These are phyloP conservation scores for Raffaelea arxii DNA, from an alignment of 2,329 filamentous ascomycete genomes.

Conservation along the genomic window DNA sequence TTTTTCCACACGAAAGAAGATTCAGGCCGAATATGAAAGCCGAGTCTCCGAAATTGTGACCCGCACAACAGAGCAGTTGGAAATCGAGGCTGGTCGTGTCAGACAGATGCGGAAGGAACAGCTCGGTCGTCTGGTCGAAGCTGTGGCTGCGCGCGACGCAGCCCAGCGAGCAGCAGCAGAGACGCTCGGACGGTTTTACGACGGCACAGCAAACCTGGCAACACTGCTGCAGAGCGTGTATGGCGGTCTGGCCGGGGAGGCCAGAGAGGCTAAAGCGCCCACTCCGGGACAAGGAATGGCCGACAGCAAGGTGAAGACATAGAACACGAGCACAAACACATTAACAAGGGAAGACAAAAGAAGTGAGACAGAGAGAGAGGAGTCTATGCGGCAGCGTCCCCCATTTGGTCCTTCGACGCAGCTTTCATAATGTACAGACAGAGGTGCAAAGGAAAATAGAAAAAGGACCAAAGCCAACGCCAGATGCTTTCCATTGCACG, in stretches of 20 bases:
- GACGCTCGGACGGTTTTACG: slow-evolving; percentile 12
- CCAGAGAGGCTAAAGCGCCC: no score
- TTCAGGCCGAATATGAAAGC: slow-evolving; percentile 12
- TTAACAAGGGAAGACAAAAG: no score
- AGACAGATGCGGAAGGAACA: slow-evolving; percentile 6
- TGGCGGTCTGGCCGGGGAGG: slow-evolving; percentile 12
- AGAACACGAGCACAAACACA: no score
- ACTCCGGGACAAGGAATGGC: no score
- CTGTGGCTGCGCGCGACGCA: slow-evolving; percentile 13
- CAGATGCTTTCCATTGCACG: no score
- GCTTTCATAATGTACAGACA: no score
- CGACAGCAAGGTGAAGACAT: no score
- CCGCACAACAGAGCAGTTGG: slow-evolving; percentile 10
- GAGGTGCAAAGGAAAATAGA: no score
- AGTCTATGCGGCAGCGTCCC: no score
- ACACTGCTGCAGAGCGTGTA: slow-evolving; percentile 13
- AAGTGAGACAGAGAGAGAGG: no score
- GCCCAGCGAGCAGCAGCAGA: slow-evolving; percentile 13
- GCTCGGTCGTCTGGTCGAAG: slow-evolving; percentile 12
- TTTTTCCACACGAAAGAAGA: slow-evolving; percentile 10
- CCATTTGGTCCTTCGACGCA: no score
- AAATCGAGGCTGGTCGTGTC: background rate
- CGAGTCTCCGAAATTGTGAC: slow-evolving; percentile 13
- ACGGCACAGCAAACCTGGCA: slow-evolving; percentile 11
- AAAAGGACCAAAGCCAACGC: no score